A percentile compares a stretch with the other conserved stretches of the same genome.
Conservation (phyloP, 805 yeast species). For the Monosporozyma yasuniensis region DNA sequence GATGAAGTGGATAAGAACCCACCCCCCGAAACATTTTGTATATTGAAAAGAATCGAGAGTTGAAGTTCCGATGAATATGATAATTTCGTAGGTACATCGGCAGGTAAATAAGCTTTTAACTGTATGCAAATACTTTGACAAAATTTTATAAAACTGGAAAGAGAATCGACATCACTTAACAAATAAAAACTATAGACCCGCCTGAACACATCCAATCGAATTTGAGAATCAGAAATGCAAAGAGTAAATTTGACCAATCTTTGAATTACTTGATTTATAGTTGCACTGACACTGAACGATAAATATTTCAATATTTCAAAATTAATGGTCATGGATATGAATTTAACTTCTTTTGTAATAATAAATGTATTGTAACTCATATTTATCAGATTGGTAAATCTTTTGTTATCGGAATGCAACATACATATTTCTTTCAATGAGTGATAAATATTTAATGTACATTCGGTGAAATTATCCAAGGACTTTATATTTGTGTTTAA, state of each 20-base stretch:
- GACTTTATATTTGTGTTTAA: conserved; percentile 10
- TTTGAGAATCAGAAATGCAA: conserved; percentile 5
- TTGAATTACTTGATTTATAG: neutral
- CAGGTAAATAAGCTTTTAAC: conserved; percentile 5
- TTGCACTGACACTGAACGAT: neutral
- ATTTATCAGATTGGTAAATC: conserved; percentile 22
- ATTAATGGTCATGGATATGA: conserved; percentile 10
- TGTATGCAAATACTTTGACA: conserved; percentile 10
- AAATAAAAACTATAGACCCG: conserved; percentile 17
- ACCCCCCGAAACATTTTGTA: neutral
- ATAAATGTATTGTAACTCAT: conserved; percentile 24
- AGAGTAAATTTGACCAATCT: conserved; percentile 10
- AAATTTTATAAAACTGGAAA: conserved; percentile 10
- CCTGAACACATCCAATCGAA: conserved; percentile 12
- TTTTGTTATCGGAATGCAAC: conserved; percentile 12
- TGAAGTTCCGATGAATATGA: conserved; percentile 21
- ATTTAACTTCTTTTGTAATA: conserved; percentile 8
- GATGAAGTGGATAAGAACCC: neutral
- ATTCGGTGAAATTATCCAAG: neutral
- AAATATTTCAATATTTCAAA: conserved; percentile 9
- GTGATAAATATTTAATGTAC: conserved; percentile 4
- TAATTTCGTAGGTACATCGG: conserved; percentile 3
- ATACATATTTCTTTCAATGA: conserved; percentile 14
- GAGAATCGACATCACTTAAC: conserved; percentile 3
- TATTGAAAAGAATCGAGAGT: conserved; percentile 16